Base-by-base conservation (phyloP, 2,329 filamentous ascomycete genomes). In the Laburnicola sp. region DNA sequence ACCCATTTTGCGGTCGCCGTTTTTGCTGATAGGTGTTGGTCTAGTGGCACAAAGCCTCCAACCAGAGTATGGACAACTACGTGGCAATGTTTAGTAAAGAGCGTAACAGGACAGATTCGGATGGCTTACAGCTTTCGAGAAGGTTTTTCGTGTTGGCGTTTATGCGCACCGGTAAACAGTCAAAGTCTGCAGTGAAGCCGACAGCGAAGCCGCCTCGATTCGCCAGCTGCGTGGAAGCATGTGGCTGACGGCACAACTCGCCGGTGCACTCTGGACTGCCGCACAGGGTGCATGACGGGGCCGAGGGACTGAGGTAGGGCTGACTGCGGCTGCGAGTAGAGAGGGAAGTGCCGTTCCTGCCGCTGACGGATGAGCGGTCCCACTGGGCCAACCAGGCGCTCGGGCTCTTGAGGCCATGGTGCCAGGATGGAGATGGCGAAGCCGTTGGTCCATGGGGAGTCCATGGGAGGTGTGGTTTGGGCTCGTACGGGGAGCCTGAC, bases 91-190 rank as follows among this genome's bases (percentile, higher is more conserved):
- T 58, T 52, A 59, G 56, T 54, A 50, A 32, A 25, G 53, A 30
- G 54, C 40, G 37, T 41, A 23, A 11, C 3, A 6, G 10, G 39
- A 25, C 2, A 32, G 35, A 21, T 28, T 35, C 11, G 26, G 21
- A 37, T 6, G 39, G 45, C 66, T 60, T 58, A 71, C 68, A 71
- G 42, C 67, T 63, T 34, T 65, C 48, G 23, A 71, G 56, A 6
- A 69, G 47, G 7, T 44, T 32, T 47, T 56, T 55, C 37, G 53
- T 54, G 11, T 58, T 58, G 9, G 32, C n/a, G 45, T 65, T 57
- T 16, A 62, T 52, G 21, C 43, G 53, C 10, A 71, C 58, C n/a
- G 63, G 48, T 35, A 69, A 48, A 48, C 64, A 64, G 39, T 65
- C 57, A 27, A 69, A 61, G 2, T 62, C 55, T 34, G 52, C 52